Evolutionary conservation across 2,329 filamentous ascomycete genomes (phyloP).

Genomic region (Drechslerella coelobrocha): DNA sequence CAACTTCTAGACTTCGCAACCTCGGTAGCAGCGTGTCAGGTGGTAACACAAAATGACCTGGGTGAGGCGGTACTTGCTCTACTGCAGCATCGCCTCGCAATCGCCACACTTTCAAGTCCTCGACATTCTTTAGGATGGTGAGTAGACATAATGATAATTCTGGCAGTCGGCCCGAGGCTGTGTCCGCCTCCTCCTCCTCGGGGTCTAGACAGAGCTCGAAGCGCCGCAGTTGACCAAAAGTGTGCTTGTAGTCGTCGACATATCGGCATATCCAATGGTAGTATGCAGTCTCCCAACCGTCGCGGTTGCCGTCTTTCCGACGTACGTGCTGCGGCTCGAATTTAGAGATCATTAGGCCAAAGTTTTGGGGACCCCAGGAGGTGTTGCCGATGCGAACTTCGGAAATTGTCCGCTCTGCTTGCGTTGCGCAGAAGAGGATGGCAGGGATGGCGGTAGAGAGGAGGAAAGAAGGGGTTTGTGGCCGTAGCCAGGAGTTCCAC

Average conservation of each 20-base stretch:
- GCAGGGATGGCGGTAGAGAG: slow-evolving; percentile 30
- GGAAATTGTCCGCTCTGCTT: slow-evolving; percentile 22
- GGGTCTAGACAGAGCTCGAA: slow-evolving; percentile 41
- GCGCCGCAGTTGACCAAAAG: slow-evolving; percentile 28
- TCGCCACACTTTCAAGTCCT: slow-evolving; percentile 36
- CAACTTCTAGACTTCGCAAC: slow-evolving; percentile 23
- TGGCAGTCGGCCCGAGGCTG: slow-evolving; percentile 6
- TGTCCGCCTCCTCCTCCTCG: slow-evolving; percentile 14
- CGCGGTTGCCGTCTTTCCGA: slow-evolving; percentile 13
- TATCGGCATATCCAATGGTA: slow-evolving; percentile 42
- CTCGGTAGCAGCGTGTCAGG: slow-evolving; percentile 16
- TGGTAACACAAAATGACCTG: slow-evolving; percentile 21
- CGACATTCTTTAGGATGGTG: slow-evolving; percentile 36
- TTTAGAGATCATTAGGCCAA: slow-evolving; percentile 28
- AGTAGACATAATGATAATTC: slow-evolving; percentile 24
- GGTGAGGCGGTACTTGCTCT: background rate
- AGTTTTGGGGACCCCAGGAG: slow-evolving; percentile 27
- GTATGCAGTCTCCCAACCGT: slow-evolving; percentile 25
- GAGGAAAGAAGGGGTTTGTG: slow-evolving; percentile 20
- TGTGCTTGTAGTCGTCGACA: slow-evolving; percentile 37
- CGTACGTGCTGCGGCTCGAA: slow-evolving; percentile 30
- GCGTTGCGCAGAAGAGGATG: slow-evolving; percentile 38
- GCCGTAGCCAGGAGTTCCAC: slow-evolving; percentile 36
- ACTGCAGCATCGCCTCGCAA: slow-evolving; percentile 16
- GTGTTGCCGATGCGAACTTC: slow-evolving; percentile 34